Evolutionary conservation across 371 early-diverging fungal species (phyloP).

Genomic region (Choanephora cucurbitarum): DNA sequence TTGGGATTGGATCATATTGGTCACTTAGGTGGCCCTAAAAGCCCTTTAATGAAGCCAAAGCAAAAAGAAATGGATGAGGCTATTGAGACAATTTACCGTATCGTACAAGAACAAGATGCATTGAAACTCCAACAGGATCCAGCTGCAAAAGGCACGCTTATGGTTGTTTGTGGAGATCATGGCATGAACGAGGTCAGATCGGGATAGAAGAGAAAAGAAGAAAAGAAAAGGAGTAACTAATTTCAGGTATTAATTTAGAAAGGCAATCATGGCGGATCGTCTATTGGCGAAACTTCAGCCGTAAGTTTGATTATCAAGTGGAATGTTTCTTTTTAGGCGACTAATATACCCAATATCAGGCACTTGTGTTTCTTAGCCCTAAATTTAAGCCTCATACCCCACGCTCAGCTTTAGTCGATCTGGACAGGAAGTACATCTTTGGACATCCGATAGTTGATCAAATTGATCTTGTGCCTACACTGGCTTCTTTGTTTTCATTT

Average conservation of each 20-base stretch:
- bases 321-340: constrained; percentile 7
- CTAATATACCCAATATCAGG: constrained; percentile 27
- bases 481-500: constrained; percentile 79
- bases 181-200: constrained; percentile 90
- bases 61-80: constrained; percentile 81
- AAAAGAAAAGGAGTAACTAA: too few relatives aligned
- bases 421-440: constrained; percentile 3
- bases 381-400: constrained; percentile 35
- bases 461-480: constrained; percentile 87
- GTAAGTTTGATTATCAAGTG: constrained; percentile 33
- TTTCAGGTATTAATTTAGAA: constrained; percentile 28
- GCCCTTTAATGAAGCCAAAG: constrained; percentile 75
- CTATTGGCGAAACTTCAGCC: constrained; percentile 62
- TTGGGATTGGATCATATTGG: constrained; percentile 96
- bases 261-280: constrained; percentile 72
- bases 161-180: constrained; percentile 98
- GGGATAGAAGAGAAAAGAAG: neutral
- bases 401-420: neutral
- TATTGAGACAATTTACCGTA: constrained; percentile 55
- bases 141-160: constrained; percentile 70
- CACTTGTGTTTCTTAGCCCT: constrained; percentile 54
- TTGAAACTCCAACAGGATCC: constrained; percentile 32
- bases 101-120: constrained; percentile 48
- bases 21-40: constrained; percentile 85
- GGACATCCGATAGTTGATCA: constrained; percentile 66